Evolutionary conservation across 495 filamentous ascomycete species (phyloP).

Genomic region (Lichenothelia convexa): DNA sequence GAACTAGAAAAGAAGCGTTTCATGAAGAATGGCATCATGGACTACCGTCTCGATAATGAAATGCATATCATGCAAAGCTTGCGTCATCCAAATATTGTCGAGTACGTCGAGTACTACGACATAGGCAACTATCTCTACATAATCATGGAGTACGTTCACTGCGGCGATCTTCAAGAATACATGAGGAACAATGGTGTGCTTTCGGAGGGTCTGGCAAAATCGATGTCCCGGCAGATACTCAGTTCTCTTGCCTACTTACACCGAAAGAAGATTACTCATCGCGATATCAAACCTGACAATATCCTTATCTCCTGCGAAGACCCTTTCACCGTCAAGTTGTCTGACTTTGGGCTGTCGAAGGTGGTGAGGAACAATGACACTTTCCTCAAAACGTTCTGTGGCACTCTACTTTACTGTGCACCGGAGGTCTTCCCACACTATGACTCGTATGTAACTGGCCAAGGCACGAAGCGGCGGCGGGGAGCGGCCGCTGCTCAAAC

Average conservation of each 20-base stretch:
- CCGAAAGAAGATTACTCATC: constrained; percentile 70
- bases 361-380: constrained; percentile 72
- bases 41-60: constrained; percentile 81
- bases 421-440: constrained; percentile 90
- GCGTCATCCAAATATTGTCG: constrained; percentile 74
- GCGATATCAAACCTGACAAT: constrained; percentile 96
- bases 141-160: constrained; percentile 85
- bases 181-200: constrained; percentile 41
- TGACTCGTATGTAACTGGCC: constrained; percentile 9
- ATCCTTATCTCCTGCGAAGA: constrained; percentile 59
- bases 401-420: constrained; percentile 86
- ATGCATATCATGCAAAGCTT: constrained; percentile 81
- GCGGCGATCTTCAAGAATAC: constrained; percentile 66
- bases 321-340: constrained; percentile 72
- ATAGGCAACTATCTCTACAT: constrained; percentile 66
- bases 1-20: constrained; percentile 78
- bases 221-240: constrained; percentile 59
- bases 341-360: constrained; percentile 92
- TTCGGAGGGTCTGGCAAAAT: constrained; percentile 45
- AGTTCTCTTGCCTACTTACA: constrained; percentile 78
- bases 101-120: constrained; percentile 73
- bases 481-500: constrained; percentile 28
- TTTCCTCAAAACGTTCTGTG: constrained; percentile 90
- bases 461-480: constrained; percentile 32
- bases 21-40: constrained; percentile 69